Evolutionary conservation across 805 yeast genomes (phyloP).

Genomic region (Saccharomycopsis fermentans): DNA sequence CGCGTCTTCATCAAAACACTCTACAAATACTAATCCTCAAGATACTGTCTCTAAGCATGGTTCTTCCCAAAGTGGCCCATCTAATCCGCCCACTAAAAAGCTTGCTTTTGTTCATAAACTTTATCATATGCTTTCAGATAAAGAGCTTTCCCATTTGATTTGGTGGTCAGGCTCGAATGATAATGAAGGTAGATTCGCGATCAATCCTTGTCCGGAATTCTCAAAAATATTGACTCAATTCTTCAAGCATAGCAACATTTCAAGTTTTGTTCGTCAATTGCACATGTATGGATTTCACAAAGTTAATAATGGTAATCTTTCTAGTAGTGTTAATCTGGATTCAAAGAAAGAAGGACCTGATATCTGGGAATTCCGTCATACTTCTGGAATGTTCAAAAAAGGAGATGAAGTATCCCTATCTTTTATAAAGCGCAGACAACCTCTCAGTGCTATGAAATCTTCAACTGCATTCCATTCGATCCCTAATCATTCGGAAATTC

Average conservation of each 20-base stretch:
- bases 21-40: neutral
- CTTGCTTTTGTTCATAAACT: slow-evolving; percentile 58
- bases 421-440: slow-evolving; percentile 61
- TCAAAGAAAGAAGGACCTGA: slow-evolving; percentile 7
- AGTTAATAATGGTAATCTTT: slow-evolving; percentile 25
- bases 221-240: slow-evolving; percentile 54
- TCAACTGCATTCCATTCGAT: slow-evolving; percentile 6
- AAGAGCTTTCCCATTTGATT: slow-evolving; percentile 40
- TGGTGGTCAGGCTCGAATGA: slow-evolving; percentile 46
- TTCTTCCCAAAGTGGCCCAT: neutral
- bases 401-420: slow-evolving; percentile 71
- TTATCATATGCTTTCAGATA: slow-evolving; percentile 52
- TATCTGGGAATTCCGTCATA: slow-evolving; percentile 84
- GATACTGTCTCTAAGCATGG: neutral
- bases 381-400: slow-evolving; percentile 64
- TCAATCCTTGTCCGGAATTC: slow-evolving; percentile 56
- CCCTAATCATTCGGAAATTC: neutral
- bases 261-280: slow-evolving; percentile 85
- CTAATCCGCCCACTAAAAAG: slow-evolving; percentile 21
- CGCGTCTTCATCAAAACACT: neutral
- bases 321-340: neutral
- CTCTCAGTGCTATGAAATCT: slow-evolving; percentile 25
- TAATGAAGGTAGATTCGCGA: slow-evolving; percentile 46
- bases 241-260: slow-evolving; percentile 90
- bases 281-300: slow-evolving; percentile 97